Evolutionary conservation across 1,284 basidiomycete genomes (phyloP), one percentile per base, ranked within the genome.

Genomic region (Sanghuangporus baumii): DNA sequence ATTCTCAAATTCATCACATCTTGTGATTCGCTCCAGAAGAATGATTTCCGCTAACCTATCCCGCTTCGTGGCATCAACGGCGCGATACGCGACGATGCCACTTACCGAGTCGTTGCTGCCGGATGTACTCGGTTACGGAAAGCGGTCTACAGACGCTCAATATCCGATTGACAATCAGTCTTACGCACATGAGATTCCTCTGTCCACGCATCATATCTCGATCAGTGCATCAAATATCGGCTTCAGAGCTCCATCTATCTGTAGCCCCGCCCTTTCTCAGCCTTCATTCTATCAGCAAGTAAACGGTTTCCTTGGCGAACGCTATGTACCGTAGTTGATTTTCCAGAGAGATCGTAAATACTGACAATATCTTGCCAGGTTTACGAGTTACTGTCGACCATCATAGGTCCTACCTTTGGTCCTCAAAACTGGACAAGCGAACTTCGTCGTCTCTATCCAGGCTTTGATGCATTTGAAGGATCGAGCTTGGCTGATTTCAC

Each of bases 381-480:
- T 5, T 69, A 63, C 51, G 59, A 59, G 26, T 3, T 52, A 16
- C 63, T 69, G 8, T 9, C 46, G 9, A 46, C 47, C 8, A 36
- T 36, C 12, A 16, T 68, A 31, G 51, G 51, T 3, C 43, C 52
- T 14, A 57, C 60, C 16, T 69, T 69, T 54, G 65, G 64, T 7
- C 60, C 61, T 9, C 40, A 61, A 6, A 66, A 69, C 38, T 69
- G 68, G 68, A 69, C 68, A 18, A 69, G 68, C 55, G 62, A 67
- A 31, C 50, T 69, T 4, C 64, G 67, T 5, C 20, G 57, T 11
- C 3, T 4, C 0, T n/a, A 68, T 11, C 62, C 64, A 0, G 68
- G 66, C 11, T 66, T 67, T 31, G 11, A 57, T 12, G 50, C 50
- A 16, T 65, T 62, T 46, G 34, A 26, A 26, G 60, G 54, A 1